Percentiles rank a stretch among this genome's conserved stretches.
Evolutionary conservation across 164 flowering plant species (phyloP).

Genomic region (Berberis thunbergii): DNA sequence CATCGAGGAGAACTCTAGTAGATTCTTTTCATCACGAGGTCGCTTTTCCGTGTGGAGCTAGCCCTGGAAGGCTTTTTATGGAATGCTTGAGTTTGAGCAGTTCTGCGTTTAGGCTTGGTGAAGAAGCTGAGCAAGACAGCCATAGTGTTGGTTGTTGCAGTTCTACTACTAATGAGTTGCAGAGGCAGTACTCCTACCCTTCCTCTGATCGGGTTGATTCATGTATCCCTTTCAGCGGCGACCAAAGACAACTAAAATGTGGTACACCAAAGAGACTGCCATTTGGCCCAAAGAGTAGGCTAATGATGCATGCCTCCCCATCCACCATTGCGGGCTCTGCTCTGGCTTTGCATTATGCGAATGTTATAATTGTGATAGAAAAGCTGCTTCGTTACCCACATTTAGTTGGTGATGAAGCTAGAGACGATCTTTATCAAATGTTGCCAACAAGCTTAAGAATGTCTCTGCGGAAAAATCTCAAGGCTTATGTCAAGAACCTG

Average conservation of each 20-base stretch:
- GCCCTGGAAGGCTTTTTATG: conserved; percentile 68
- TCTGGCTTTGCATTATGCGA: conserved; percentile 88
- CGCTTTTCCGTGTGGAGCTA: conserved; percentile 58
- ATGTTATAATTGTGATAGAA: conserved; percentile 82
- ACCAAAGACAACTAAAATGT: conserved; percentile 13
- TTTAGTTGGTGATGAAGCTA: conserved; percentile 93
- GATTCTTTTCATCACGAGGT: conserved; percentile 37
- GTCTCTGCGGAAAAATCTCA: conserved; percentile 51
- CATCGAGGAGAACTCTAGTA: conserved; percentile 24
- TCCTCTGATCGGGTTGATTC: conserved; percentile 23
- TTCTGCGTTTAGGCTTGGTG: conserved; percentile 54
- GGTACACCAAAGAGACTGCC: conserved; percentile 15
- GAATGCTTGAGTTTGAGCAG: conserved; percentile 81
- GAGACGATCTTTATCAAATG: conserved; percentile 94
- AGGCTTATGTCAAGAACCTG: conserved; percentile 57
- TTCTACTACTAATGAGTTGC: conserved; percentile 18
- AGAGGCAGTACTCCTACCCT: conserved; percentile 24
- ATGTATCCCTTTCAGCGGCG: conserved; percentile 24
- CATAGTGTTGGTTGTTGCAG: conserved; percentile 29
- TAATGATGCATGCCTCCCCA: conserved; percentile 42
- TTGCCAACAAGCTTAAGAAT: conserved; percentile 78
- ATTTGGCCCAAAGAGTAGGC: conserved; percentile 46
- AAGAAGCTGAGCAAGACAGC: conserved; percentile 36
- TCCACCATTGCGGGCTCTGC: conserved; percentile 92
- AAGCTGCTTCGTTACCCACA: conserved; percentile 90